Conservation (phyloP, 2,329 filamentous ascomycete species). For the Trichoderma polysporum region DNA sequence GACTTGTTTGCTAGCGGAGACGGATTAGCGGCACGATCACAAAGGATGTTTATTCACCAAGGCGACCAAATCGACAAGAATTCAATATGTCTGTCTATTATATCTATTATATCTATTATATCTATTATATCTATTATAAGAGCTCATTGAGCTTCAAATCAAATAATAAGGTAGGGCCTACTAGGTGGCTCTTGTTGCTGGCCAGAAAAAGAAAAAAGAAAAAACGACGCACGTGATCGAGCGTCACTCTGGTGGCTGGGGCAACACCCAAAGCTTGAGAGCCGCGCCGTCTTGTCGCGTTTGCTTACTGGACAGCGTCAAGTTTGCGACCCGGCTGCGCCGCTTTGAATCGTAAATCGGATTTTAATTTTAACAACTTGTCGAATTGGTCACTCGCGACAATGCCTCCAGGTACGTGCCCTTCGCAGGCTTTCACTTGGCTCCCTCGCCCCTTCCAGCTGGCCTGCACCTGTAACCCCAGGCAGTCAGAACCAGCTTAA, state of each 20-base stretch:
- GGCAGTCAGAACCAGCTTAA: neutral
- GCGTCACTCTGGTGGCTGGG: constrained; percentile 5
- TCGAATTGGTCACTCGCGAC: neutral
- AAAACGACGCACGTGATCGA: neutral
- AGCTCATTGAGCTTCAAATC: no score
- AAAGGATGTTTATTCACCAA: neutral
- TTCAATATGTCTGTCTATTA: no score
- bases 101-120: no score
- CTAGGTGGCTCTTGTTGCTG: no score
- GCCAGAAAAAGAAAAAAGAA: no score
- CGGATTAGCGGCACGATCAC: neutral
- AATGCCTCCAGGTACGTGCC: constrained; percentile 24
- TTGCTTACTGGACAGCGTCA: constrained; percentile 16
- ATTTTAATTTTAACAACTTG: neutral
- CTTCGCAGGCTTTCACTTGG: neutral
- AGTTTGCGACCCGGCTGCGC: constrained; percentile 18
- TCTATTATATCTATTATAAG: no score
- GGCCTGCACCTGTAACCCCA: neutral
- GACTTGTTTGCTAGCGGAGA: neutral
- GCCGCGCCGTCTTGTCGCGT: constrained; percentile 16
- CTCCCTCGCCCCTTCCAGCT: neutral
- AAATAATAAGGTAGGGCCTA: neutral
- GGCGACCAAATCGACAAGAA: neutral
- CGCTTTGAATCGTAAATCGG: neutral
- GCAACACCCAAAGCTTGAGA: constrained; percentile 8